Conservation (phyloP, 192 early-diverging fungal species). For the Gamsiella multidivaricata region DNA sequence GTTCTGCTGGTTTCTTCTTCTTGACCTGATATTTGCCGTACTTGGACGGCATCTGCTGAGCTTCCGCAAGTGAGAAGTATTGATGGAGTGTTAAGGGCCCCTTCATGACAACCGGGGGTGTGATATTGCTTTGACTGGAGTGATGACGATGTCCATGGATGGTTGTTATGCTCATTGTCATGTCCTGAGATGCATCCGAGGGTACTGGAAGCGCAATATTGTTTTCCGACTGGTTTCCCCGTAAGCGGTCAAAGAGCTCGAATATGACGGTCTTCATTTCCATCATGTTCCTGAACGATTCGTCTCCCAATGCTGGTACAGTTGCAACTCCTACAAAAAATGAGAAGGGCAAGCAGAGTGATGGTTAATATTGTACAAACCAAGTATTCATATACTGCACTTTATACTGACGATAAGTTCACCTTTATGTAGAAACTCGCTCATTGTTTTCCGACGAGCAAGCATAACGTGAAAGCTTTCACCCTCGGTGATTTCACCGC, state of each 20-base stretch:
- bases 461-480: slow-evolving; percentile 60
- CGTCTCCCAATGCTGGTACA: slow-evolving; percentile 35
- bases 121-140: slow-evolving; percentile 59
- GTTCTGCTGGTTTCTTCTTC: slow-evolving; percentile 58
- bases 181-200: slow-evolving; percentile 43
- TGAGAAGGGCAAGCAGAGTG: slow-evolving; percentile 1
- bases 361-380: too few species aligned
- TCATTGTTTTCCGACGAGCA: slow-evolving; percentile 55
- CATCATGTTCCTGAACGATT: slow-evolving; percentile 49
- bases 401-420: background rate
- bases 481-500: slow-evolving; percentile 60
- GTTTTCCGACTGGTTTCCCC: slow-evolving; percentile 30
- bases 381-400: too few species aligned
- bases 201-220: slow-evolving; percentile 39
- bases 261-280: slow-evolving; percentile 48
- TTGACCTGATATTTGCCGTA: slow-evolving; percentile 67
- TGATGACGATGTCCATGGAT: slow-evolving; percentile 54
- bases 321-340: slow-evolving; percentile 37
- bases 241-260: slow-evolving; percentile 40
- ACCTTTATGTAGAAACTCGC: slow-evolving; percentile 56
- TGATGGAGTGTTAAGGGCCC: slow-evolving; percentile 37
- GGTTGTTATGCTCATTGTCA: slow-evolving; percentile 39
- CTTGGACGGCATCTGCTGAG: slow-evolving; percentile 63
- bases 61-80: slow-evolving; percentile 48
- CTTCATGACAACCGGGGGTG: slow-evolving; percentile 48